phyloP scores from a whole-genome alignment of 345 rosid genomes.

The Eucalyptus grandis region DNA sequence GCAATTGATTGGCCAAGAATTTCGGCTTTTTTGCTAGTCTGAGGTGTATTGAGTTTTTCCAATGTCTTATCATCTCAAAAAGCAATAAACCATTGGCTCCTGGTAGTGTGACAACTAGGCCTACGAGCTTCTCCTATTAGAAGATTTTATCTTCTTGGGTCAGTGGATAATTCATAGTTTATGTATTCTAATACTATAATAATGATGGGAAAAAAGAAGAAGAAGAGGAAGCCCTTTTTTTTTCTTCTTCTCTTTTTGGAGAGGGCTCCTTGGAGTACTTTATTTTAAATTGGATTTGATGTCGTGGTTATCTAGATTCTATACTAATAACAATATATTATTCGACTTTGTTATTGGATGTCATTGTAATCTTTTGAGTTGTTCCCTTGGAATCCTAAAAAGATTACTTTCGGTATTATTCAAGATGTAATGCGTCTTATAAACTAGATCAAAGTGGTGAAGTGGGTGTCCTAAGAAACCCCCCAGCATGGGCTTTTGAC shows the following conservation, averaged over 20 bases:
- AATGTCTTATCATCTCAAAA: background rate
- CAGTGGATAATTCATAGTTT: background rate
- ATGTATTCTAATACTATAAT: background rate
- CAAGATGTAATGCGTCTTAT: background rate
- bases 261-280: background rate
- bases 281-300: background rate
- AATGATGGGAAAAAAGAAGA: background rate
- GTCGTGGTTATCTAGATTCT: background rate
- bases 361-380: background rate
- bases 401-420: background rate
- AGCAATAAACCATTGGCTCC: background rate
- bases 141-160: background rate
- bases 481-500: background rate
- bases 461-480: background rate
- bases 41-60: background rate
- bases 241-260: background rate
- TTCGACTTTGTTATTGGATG: background rate
- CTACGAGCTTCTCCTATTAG: background rate
- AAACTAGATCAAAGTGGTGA: background rate
- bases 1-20: constrained; percentile 9
- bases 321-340: background rate
- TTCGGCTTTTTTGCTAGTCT: background rate
- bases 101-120: background rate
- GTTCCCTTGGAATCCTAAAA: background rate
- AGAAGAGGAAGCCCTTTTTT: background rate